Percentiles rank a stretch among this genome's conserved stretches.
These are phyloP conservation scores for Fusarium annulatum DNA, from an alignment of 2,329 filamentous ascomycete species.

Conservation along the genomic window DNA sequence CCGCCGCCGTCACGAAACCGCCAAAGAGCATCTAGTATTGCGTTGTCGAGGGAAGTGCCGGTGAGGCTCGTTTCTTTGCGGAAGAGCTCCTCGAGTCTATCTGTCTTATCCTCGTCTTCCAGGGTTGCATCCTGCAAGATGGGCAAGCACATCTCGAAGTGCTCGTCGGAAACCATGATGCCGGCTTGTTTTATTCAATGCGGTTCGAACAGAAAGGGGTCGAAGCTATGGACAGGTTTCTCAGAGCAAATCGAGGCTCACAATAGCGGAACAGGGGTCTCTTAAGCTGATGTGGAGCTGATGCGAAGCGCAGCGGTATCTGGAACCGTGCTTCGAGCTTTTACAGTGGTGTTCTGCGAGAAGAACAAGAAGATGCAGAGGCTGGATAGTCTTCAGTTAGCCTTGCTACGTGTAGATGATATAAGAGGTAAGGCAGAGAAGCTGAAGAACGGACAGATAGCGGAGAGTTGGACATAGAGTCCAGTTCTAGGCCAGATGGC, in stretches of 20 bases:
- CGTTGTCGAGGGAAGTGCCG: slow-evolving; percentile 86
- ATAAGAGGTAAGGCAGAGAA: slow-evolving; percentile 28
- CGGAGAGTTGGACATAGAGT: slow-evolving; percentile 34
- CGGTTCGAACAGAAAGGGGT: slow-evolving; percentile 13
- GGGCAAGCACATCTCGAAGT: slow-evolving; percentile 91
- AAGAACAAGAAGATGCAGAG: slow-evolving; percentile 35
- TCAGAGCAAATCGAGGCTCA: slow-evolving; percentile 22
- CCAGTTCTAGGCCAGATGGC: slow-evolving; percentile 1
- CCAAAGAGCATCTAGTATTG: slow-evolving; percentile 91
- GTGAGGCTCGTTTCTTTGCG: slow-evolving; percentile 80
- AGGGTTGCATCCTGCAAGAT: slow-evolving; percentile 84
- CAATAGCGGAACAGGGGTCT: slow-evolving; percentile 26
- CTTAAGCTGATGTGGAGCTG: slow-evolving; percentile 30
- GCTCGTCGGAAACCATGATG: slow-evolving; percentile 90
- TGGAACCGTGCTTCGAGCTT: slow-evolving; percentile 12
- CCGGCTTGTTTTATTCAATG: slow-evolving; percentile 38
- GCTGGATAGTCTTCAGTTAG: slow-evolving; percentile 37
- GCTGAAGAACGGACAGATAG: slow-evolving; percentile 34
- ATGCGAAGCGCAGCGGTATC: slow-evolving; percentile 15
- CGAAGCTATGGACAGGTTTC: slow-evolving; percentile 29
- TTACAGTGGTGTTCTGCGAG: slow-evolving; percentile 11
- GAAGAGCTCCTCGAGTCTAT: slow-evolving; percentile 87
- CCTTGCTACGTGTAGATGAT: slow-evolving; percentile 6
- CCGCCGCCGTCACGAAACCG: slow-evolving; percentile 77
- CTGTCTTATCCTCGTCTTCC: slow-evolving; percentile 95